Evolutionary conservation across 306 rosid genomes (phyloP), one percentile per base, ranked within the genome.

Genomic region (Lagenaria siceraria): DNA sequence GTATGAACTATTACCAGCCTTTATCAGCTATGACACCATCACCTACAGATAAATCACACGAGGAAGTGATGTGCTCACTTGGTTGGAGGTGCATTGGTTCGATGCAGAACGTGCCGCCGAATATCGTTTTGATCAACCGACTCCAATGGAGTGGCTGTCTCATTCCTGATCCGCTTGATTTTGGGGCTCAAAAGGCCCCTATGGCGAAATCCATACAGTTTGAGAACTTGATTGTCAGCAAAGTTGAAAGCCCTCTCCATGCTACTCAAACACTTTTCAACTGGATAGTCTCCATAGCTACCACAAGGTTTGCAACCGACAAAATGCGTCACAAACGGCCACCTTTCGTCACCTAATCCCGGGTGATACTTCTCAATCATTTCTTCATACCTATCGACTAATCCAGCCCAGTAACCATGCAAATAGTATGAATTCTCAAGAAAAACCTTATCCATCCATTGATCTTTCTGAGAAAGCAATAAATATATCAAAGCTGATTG

Each of bases 281-380:
- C 98, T 0, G 98, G 92, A 81, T 95, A 95, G 84, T 95, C 98
- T 43, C 97, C 98, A 73, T 95, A 95, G 82, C 98, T 95, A 46
- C 98, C 98, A 87, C 98, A 95, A 8, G 98, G 98, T 80, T 95
- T 95, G 83, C 98, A 95, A 3, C 98, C 98, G 54, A 95, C 98
- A 18, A 95, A 95, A 82, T 95, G 98, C 0, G 98, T 95, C 82
- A 95, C 98, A 75, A 95, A 95, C 1, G 98, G 98, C 98, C 98
- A 95, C 84, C 98, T 88, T 78, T 95, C 98, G 53, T 95, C 98
- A 9, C 98, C 97, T 33, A 95, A 77, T 0, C 98, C 98, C 0
- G 98, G 97, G 72, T 89, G 93, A 81, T 95, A 95, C 89, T 95
- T 95, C 87, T 95, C 97, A 3, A 89, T 80, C 98, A 95, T 95